phyloP scores from a whole-genome alignment of 2,329 filamentous ascomycete species.

The Neofusicoccum ribis region DNA sequence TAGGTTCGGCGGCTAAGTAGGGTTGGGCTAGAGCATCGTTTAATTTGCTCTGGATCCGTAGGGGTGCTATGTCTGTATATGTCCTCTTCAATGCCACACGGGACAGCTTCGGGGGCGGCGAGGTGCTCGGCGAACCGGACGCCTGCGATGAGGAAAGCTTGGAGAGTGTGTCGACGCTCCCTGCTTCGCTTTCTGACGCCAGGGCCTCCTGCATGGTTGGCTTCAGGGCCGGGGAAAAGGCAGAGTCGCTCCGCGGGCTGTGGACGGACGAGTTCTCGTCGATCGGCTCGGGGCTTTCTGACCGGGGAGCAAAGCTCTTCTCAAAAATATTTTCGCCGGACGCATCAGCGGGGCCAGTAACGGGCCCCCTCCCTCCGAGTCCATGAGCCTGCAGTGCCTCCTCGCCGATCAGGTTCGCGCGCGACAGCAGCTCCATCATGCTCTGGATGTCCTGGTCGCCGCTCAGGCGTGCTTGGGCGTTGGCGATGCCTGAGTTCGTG shows the following conservation, averaged over 20 bases:
- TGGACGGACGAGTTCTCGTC: constrained; percentile 11
- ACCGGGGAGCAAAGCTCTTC: constrained; percentile 65
- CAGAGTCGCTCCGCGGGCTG: constrained; percentile 28
- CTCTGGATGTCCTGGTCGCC: constrained; percentile 86
- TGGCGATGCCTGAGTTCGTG: constrained; percentile 73
- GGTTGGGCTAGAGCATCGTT: constrained; percentile 84
- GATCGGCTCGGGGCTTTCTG: constrained; percentile 47
- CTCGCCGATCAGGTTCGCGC: constrained; percentile 74
- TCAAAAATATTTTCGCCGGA: constrained; percentile 83
- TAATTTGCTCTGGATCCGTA: constrained; percentile 77
- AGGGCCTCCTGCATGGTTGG: constrained; percentile 9
- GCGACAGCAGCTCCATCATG: constrained; percentile 84
- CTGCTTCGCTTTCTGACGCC: constrained; percentile 1
- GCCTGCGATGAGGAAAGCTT: constrained; percentile 27
- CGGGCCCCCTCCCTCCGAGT: constrained; percentile 58
- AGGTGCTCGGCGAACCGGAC: constrained; percentile 7
- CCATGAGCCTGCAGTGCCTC: constrained; percentile 59
- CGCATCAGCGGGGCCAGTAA: constrained; percentile 77
- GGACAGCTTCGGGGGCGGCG: constrained; percentile 49
- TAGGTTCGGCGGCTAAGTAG: constrained; percentile 60
- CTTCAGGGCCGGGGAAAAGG: constrained; percentile 13
- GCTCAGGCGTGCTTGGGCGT: constrained; percentile 76
- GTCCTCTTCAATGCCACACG: constrained; percentile 68
- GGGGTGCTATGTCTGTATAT: constrained; percentile 76
- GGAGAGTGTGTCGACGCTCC: constrained; percentile 20